Evolutionary conservation across 441 rosid genomes (phyloP).

Genomic region (Erysimum cheiri): DNA sequence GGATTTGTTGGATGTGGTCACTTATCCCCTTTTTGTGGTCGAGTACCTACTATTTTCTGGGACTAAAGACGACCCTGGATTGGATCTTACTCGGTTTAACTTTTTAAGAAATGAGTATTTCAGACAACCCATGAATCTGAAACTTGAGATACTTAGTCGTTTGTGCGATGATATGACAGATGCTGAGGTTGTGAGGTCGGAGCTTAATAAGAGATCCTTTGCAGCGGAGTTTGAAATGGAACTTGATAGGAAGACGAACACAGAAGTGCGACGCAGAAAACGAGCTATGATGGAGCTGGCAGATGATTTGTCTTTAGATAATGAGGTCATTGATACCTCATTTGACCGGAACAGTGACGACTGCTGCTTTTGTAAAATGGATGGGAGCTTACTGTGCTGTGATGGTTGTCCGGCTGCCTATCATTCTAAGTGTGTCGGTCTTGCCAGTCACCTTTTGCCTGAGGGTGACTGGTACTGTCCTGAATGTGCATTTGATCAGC

Average conservation of each 20-base stretch:
- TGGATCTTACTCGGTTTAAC: constrained; percentile 56
- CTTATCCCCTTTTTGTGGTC: constrained; percentile 70
- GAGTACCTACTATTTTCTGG: constrained; percentile 65
- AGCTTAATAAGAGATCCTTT: constrained; percentile 74
- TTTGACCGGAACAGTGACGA: constrained; percentile 71
- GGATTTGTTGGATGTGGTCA: constrained; percentile 65
- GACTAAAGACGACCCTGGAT: constrained; percentile 48
- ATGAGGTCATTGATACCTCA: constrained; percentile 52
- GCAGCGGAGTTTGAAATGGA: constrained; percentile 72
- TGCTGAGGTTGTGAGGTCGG: constrained; percentile 73
- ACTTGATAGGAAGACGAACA: constrained; percentile 57
- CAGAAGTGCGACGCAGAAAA: constrained; percentile 57
- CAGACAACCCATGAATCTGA: constrained; percentile 58
- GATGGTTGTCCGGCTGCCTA: constrained; percentile 89
- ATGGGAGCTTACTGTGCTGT: constrained; percentile 74
- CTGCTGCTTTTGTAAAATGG: constrained; percentile 81
- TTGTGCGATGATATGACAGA: constrained; percentile 70
- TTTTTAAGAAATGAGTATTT: constrained; percentile 63
- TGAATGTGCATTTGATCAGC: constrained; percentile 64
- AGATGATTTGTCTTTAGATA: constrained; percentile 50
- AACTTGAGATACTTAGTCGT: constrained; percentile 64
- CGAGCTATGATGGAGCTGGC: constrained; percentile 47
- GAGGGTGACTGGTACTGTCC: constrained; percentile 85
- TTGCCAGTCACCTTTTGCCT: constrained; percentile 68
- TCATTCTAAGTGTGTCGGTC: constrained; percentile 79